Conservation (phyloP, 2,329 filamentous ascomycete genomes). For the Rasamsonia emersonii region DNA sequence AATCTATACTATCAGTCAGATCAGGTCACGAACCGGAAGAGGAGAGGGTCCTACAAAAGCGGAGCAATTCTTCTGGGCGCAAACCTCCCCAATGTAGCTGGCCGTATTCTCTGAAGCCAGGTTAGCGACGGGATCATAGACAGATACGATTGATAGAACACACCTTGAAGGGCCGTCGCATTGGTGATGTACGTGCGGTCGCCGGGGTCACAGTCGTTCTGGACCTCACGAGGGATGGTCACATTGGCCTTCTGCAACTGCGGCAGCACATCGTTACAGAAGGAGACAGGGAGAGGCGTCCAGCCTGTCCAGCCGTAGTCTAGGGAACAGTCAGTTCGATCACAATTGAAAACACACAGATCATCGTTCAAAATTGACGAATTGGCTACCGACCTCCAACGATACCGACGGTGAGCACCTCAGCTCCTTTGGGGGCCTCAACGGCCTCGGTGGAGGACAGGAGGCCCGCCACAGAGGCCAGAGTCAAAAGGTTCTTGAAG, state of each 20-base stretch:
- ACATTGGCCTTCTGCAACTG: slow-evolving; percentile 10
- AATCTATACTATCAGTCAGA: too few relatives aligned
- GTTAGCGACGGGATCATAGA: background rate
- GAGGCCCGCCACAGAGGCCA: too few relatives aligned
- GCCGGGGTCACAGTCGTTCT: slow-evolving; percentile 17
- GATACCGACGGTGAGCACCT: too few relatives aligned
- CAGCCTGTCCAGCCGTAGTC: slow-evolving; percentile 19
- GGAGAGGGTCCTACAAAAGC: too few relatives aligned
- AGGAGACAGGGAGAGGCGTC: slow-evolving; percentile 14
- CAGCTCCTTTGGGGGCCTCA: too few relatives aligned
- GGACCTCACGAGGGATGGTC: slow-evolving; percentile 12
- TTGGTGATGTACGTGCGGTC: slow-evolving; percentile 13
- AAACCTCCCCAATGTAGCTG: slow-evolving; percentile 15
- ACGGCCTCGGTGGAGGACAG: too few relatives aligned
- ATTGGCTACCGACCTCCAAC: too few relatives aligned
- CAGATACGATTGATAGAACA: background rate
- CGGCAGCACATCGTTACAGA: slow-evolving; percentile 14
- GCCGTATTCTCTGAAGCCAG: slow-evolving; percentile 11
- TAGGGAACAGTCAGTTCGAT: too few relatives aligned
- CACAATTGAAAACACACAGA: too few relatives aligned
- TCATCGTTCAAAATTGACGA: too few relatives aligned
- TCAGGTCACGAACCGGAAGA: too few relatives aligned
- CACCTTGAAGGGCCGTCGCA: slow-evolving; percentile 15
- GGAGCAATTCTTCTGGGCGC: slow-evolving; percentile 15
- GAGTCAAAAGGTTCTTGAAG: too few relatives aligned